Base-by-base conservation (phyloP, 1,284 basidiomycete genomes). In the Cryptococcus wingfieldii region DNA sequence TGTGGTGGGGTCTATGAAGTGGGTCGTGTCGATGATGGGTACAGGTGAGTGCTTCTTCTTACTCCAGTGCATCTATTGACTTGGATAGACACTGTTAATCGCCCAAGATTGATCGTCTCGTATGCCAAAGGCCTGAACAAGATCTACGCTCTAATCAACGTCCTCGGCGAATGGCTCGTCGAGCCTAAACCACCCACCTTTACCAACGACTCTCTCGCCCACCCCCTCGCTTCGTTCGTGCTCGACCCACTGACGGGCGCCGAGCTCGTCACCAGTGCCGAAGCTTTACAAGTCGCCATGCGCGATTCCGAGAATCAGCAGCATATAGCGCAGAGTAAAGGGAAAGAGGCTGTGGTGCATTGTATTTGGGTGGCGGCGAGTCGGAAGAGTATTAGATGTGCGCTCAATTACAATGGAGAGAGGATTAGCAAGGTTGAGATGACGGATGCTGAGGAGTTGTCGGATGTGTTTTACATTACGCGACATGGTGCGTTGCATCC, bases 81-180 rank as follows among this genome's bases (percentile, higher is more conserved):
- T 19, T 13, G 25, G n/a, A 9, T 50, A 84, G 87, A 88, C 67
- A 56, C 79, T 2, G 75, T 76, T 0, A 76, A 79, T 1, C 77
- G 78, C 12, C 78, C 89, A 12, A 83, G 87, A 9, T 79, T 92
- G 38, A 76, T 91, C 27, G 83, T 84, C 3, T 79, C 80, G 8
- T 81, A 80, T 39, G 74, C 73, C 1, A 88, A 86, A 14, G 88
- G 72, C 0, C 66, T 78, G 48, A 81, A 81, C 5, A 80, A 83
- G 43, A 76, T 87, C 12, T 84, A 84, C 69, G 83, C 82, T 16
- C 71, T 89, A 23, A 64, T 63, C 7, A 82, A 80, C 54, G 73
- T 70, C 13, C 65, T 74, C 7, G 74, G 73, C 70, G 71, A 78
- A 52, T 88, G 85, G 84, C 72, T 72, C 12, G 75, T 84, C 7